phyloP scores from a whole-genome alignment of 2,329 filamentous ascomycete species.

The Chalara sp. region DNA sequence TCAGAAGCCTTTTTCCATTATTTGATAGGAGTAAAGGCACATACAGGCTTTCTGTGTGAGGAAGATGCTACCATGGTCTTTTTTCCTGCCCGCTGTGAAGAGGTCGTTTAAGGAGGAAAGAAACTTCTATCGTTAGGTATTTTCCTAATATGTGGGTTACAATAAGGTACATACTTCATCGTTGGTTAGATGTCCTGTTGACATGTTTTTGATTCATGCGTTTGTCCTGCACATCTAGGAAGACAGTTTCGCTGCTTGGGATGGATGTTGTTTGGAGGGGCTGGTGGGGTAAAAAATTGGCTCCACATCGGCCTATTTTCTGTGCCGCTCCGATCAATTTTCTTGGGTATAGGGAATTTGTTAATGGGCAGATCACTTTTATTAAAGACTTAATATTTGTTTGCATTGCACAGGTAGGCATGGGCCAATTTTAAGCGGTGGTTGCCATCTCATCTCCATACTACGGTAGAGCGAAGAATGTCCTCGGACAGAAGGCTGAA shows the following conservation, averaged over 20 bases:
- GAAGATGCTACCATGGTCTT: slow-evolving; percentile 67
- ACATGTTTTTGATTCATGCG: slow-evolving; percentile 29
- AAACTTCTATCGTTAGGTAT: neutral
- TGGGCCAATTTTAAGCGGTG: no score
- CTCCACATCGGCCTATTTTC: no score
- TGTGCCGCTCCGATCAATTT: no score
- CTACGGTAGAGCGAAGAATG: neutral
- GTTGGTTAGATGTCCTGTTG: slow-evolving; percentile 47
- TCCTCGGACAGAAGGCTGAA: slow-evolving; percentile 24
- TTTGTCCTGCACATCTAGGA: no score
- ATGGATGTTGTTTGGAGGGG: no score
- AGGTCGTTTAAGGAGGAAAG: slow-evolving; percentile 62
- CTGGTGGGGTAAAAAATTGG: neutral
- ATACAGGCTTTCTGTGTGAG: slow-evolving; percentile 60
- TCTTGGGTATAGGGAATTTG: no score
- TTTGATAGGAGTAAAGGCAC: neutral
- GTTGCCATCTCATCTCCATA: no score
- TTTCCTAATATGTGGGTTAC: neutral
- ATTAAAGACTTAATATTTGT: no score
- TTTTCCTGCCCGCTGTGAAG: slow-evolving; percentile 59
- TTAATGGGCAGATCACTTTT: no score
- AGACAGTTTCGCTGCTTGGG: no score
- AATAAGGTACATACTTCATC: slow-evolving; percentile 43
- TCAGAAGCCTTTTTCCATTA: neutral
- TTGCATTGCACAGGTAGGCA: no score